These are phyloP conservation scores for Solidago caesia DNA, from an alignment of 129 eudicot species.

Conservation along the genomic window DNA sequence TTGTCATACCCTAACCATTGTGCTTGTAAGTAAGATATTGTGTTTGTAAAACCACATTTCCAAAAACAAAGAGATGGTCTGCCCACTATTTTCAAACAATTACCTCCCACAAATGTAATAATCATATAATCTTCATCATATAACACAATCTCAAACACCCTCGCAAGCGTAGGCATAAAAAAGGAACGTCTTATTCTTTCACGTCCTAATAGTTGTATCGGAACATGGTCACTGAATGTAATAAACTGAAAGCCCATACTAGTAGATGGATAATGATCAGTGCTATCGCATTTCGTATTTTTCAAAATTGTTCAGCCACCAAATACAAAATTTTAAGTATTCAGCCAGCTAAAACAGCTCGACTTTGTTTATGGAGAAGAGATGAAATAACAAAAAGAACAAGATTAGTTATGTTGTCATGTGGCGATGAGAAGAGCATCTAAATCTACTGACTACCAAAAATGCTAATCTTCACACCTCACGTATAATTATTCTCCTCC, in stretches of 20 bases:
- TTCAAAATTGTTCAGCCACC: slow-evolving; percentile 27
- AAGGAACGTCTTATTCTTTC: not conserved
- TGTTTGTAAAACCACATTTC: no score
- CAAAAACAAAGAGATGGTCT: no score
- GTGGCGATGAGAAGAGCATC: slow-evolving; percentile 33
- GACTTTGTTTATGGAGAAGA: slow-evolving; percentile 25
- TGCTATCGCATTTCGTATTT: slow-evolving; percentile 15
- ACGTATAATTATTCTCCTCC: slow-evolving; percentile 24
- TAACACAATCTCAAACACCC: no score
- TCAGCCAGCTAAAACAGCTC: slow-evolving; percentile 9
- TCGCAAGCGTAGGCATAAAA: not conserved
- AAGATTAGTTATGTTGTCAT: slow-evolving; percentile 28
- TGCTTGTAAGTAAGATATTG: no score
- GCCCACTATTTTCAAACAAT: no score
- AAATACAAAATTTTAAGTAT: slow-evolving; percentile 14
- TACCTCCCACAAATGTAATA: no score
- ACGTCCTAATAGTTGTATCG: not conserved
- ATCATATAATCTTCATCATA: no score
- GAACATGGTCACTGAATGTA: not conserved
- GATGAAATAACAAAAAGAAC: slow-evolving; percentile 10
- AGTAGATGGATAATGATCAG: not conserved
- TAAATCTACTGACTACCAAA: slow-evolving; percentile 36
- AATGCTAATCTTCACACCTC: slow-evolving; percentile 32
- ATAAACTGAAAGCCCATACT: not conserved
- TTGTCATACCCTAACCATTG: no score